Evolutionary conservation across 306 rosid genomes (phyloP), one percentile per base, ranked within the genome.

Genomic region (Cotoneaster glaucophyllus): DNA sequence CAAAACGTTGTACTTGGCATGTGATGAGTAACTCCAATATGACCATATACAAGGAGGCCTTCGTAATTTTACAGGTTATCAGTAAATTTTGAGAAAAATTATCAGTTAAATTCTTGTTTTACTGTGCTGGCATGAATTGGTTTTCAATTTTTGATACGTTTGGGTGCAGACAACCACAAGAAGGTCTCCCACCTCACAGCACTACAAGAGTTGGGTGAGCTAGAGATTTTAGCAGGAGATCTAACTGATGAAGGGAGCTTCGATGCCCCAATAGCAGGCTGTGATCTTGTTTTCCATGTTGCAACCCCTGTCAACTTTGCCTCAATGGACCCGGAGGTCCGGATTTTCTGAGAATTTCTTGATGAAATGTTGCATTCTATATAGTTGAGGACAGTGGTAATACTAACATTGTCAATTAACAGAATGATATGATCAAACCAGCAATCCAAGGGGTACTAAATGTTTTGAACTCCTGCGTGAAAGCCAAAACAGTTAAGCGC

Each of bases 341-440:
- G 82, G 41, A 59, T 4, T 4, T 28, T 56, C 15, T 57, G 22
- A 43, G 19, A 24, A 64, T 50, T 66, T n/a, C n/a, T 22, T 74
- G 22, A 37, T 37, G 71, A n/a, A 7, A 11, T 26, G 74, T 34
- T 11, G 19, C 28, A 75, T 57, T 57, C 57, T 13, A 3, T 37
- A 63, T 29, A 48, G 39, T 61, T 41, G 17, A 62, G 58, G 31
- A 77, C 37, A 7, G 45, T 48, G 76, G 43, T 18, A 34, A 50
- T 71, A n/a, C 15, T 48, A 59, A 8, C 48, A 67, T 67, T 69
- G 32, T 11, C 62, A 13, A 28, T 70, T 26, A 59, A 44, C 74
- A 87, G 97, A 93, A 90, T 76, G 97, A 93, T 82, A 90, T 93
- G 96, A 88, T 93, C 81, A 90, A 93, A 83, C 97, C 96, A 70